Conservation (phyloP, 345 rosid species). For the Dipteronia dyeriana region DNA sequence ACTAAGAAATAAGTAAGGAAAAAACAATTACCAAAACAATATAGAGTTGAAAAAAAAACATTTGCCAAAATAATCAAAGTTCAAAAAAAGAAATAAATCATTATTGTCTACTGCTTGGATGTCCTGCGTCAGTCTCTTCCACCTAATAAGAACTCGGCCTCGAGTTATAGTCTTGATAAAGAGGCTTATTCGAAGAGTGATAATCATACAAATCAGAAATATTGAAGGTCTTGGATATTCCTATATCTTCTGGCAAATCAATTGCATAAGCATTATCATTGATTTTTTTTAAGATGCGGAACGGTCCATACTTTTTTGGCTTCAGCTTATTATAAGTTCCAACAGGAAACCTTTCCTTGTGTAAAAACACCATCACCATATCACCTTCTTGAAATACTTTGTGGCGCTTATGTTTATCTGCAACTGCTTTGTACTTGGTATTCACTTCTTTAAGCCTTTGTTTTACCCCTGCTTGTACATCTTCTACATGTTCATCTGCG, state of each 20-base stretch:
- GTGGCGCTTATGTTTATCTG: not conserved
- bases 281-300: not conserved
- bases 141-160: not conserved
- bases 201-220: not conserved
- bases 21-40: too few relatives aligned
- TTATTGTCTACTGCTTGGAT: too few relatives aligned
- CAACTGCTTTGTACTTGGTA: too few relatives aligned
- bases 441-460: too few relatives aligned
- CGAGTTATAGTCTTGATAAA: not conserved
- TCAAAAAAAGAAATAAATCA: too few relatives aligned
- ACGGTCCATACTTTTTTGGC: not conserved
- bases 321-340: too few relatives aligned
- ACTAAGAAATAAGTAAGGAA: too few relatives aligned
- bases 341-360: not conserved
- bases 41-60: too few relatives aligned
- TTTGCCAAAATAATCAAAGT: too few relatives aligned
- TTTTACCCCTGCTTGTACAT: too few relatives aligned
- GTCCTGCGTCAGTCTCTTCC: not conserved
- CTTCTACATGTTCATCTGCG: not conserved
- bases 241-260: not conserved
- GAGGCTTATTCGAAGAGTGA: not conserved
- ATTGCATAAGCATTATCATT: slow-evolving; percentile 9
- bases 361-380: not conserved
- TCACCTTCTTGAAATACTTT: not conserved
- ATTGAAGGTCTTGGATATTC: not conserved